Conservation (phyloP, 2,329 filamentous ascomycete genomes). For the Exserohilum turcica region DNA sequence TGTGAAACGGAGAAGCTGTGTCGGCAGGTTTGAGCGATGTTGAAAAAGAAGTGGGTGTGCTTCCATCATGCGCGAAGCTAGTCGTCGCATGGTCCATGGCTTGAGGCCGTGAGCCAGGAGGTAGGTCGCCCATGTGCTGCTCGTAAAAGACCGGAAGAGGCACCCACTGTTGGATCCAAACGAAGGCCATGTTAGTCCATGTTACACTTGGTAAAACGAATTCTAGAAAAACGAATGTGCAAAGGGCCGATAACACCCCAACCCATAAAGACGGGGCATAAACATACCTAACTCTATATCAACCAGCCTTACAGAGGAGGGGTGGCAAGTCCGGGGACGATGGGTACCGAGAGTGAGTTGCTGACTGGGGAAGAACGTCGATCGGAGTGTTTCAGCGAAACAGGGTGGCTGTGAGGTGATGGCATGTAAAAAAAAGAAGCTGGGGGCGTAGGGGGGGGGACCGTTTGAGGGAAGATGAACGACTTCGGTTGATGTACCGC, state of each 20-base stretch:
- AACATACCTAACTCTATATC: slow-evolving; percentile 47
- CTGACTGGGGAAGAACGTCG: slow-evolving; percentile 23
- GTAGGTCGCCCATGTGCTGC: slow-evolving; percentile 49
- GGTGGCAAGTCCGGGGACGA: slow-evolving; percentile 43
- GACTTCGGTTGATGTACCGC: slow-evolving; percentile 35
- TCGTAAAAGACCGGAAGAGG: slow-evolving; percentile 48
- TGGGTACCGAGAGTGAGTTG: slow-evolving; percentile 36
- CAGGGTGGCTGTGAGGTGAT: slow-evolving; percentile 34
- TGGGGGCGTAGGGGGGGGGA: slow-evolving; percentile 24
- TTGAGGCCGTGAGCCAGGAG: slow-evolving; percentile 37
- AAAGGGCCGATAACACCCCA: slow-evolving; percentile 14
- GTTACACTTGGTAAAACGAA: slow-evolving; percentile 27
- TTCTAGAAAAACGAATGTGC: slow-evolving; percentile 26
- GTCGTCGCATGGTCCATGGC: slow-evolving; percentile 38
- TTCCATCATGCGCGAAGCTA: slow-evolving; percentile 35
- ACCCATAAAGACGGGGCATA: slow-evolving; percentile 18
- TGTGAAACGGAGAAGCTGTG: slow-evolving; percentile 43
- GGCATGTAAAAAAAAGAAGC: slow-evolving; percentile 47
- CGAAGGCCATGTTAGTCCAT: slow-evolving; percentile 51
- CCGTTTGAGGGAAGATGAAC: slow-evolving; percentile 44
- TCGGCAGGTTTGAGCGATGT: slow-evolving; percentile 28
- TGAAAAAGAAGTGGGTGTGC: slow-evolving; percentile 21
- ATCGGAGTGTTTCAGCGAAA: slow-evolving; percentile 41
- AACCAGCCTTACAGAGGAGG: slow-evolving; percentile 20
- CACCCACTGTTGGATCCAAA: slow-evolving; percentile 52